These are phyloP conservation scores for Botryotinia convoluta DNA, from an alignment of 2,329 filamentous ascomycete species.

Conservation along the genomic window DNA sequence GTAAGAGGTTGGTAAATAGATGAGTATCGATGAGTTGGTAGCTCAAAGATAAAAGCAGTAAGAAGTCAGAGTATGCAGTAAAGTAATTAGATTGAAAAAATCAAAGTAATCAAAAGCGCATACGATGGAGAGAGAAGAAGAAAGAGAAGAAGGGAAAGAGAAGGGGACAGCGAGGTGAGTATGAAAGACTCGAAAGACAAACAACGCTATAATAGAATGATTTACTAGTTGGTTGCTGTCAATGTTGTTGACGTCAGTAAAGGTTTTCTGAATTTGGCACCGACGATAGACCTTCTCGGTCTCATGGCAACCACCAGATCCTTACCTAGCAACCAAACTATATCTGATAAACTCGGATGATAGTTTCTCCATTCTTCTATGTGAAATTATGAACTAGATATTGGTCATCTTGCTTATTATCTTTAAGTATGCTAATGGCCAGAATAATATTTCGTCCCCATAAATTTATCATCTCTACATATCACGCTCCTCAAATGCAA, in stretches of 20 bases:
- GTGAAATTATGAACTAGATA: not conserved
- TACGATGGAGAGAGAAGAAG: not conserved
- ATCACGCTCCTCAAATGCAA: not conserved
- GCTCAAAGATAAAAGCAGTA: conserved; percentile 13
- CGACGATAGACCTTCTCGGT: not conserved
- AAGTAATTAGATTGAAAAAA: not conserved
- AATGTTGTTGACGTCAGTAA: not conserved
- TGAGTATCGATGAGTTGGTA: conserved; percentile 15
- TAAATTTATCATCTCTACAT: not conserved
- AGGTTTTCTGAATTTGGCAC: not conserved
- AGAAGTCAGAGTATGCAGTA: conserved; percentile 7
- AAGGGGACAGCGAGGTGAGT: not conserved
- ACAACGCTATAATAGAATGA: not conserved
- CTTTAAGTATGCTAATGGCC: not conserved
- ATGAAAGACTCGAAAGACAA: not conserved
- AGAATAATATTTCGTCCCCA: not conserved
- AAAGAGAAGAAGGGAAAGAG: not conserved
- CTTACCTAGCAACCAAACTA: not conserved
- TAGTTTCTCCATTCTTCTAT: not conserved
- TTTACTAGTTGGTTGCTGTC: not conserved
- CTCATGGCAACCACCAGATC: not conserved
- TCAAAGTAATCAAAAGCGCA: conserved; percentile 9
- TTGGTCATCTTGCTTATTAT: not conserved
- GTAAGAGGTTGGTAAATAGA: not conserved
- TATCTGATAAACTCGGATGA: not conserved